Percentiles rank a stretch among this genome's conserved stretches.
Evolutionary conservation across 768 basidiomycete species (phyloP).

Genomic region (Naganishia randhawae): DNA sequence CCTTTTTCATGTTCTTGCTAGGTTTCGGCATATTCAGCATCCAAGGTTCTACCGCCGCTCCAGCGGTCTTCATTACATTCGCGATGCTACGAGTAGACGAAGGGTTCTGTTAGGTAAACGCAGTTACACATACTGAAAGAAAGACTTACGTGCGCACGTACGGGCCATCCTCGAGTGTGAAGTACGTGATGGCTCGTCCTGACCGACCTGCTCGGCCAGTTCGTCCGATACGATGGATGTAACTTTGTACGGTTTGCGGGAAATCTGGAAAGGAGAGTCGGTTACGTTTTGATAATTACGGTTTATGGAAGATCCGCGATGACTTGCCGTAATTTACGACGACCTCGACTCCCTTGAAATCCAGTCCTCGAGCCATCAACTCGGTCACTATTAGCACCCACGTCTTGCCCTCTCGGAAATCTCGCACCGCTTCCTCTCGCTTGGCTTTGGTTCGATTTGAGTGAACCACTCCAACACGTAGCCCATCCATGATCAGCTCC

Average conservation of each 20-base stretch:
- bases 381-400: slow-evolving; percentile 97
- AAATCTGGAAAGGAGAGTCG: slow-evolving; percentile 59
- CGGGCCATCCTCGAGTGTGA: slow-evolving; percentile 87
- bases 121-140: slow-evolving; percentile 20
- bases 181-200: slow-evolving; percentile 92
- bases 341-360: slow-evolving; percentile 88
- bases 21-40: slow-evolving; percentile 92
- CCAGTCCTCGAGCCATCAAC: slow-evolving; percentile 96
- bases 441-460: slow-evolving; percentile 83
- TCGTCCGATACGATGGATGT: slow-evolving; percentile 92
- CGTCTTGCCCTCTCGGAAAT: slow-evolving; percentile 82
- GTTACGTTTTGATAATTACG: no score
- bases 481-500: slow-evolving; percentile 76
- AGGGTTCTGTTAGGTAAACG: background rate
- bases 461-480: slow-evolving; percentile 71
- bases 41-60: slow-evolving; percentile 88
- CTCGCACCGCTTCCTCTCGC: slow-evolving; percentile 74
- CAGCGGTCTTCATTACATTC: slow-evolving; percentile 89
- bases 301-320: slow-evolving; percentile 50
- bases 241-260: slow-evolving; percentile 89
- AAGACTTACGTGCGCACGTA: slow-evolving; percentile 69
- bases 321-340: slow-evolving; percentile 67
- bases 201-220: slow-evolving; percentile 90
- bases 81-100: slow-evolving; percentile 63
- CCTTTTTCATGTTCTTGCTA: slow-evolving; percentile 75